These are phyloP conservation scores for Anaeromyces robustus DNA, from an alignment of 192 early-diverging fungal species.

Conservation along the genomic window DNA sequence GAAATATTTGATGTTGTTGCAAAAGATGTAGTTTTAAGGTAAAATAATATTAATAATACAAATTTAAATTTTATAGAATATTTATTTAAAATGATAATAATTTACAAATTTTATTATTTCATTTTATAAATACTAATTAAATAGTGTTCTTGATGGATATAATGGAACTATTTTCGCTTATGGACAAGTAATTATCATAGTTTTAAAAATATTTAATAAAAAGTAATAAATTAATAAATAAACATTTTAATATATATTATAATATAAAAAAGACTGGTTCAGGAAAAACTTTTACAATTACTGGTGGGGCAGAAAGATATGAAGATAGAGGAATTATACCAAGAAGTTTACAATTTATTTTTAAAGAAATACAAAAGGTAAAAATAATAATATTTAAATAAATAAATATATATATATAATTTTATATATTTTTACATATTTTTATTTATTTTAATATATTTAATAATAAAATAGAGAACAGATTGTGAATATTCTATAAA, in stretches of 20 bases:
- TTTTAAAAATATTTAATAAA: not conserved
- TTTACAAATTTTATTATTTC: not conserved
- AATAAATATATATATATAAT: not conserved
- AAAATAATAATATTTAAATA: not conserved
- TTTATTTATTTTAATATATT: slow-evolving; percentile 3
- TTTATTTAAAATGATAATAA: not conserved
- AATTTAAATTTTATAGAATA: not conserved
- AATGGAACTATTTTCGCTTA: slow-evolving; percentile 51
- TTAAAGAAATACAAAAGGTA: slow-evolving; percentile 26
- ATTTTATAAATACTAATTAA: not conserved
- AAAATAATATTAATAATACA: not conserved
- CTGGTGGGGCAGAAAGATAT: slow-evolving; percentile 42
- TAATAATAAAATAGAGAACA: not conserved
- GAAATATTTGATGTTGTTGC: slow-evolving; percentile 48
- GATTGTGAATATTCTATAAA: slow-evolving; percentile 19
- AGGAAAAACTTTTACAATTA: slow-evolving; percentile 54
- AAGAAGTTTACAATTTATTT: slow-evolving; percentile 36
- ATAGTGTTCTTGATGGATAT: slow-evolving; percentile 38
- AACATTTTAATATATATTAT: slow-evolving; percentile 1
- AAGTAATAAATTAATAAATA: no score
- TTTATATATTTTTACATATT: not conserved
- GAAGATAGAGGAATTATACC: slow-evolving; percentile 43
- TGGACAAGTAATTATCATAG: slow-evolving; percentile 26
- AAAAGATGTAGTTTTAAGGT: slow-evolving; percentile 38
- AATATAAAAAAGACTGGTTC: slow-evolving; percentile 29